These are phyloP conservation scores for Rachicladosporium sp. DNA, from an alignment of 2,329 filamentous ascomycete species.

Conservation along the genomic window DNA sequence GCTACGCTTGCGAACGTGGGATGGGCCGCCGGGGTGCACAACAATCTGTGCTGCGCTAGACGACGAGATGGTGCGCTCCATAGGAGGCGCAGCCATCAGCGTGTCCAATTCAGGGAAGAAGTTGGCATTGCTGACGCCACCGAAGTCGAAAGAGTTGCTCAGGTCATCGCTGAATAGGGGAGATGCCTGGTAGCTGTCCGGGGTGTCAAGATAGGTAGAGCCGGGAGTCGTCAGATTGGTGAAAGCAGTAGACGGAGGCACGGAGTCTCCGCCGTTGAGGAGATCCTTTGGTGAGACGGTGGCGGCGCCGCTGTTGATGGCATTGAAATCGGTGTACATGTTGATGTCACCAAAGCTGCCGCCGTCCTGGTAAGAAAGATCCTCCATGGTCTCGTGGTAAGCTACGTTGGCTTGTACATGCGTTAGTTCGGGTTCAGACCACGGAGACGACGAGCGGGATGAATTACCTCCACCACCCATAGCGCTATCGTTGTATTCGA, in stretches of 20 bases:
- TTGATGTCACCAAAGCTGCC: conserved; percentile 13
- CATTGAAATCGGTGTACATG: conserved; percentile 16
- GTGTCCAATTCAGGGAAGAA: conserved; percentile 50
- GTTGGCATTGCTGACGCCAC: conserved; percentile 4
- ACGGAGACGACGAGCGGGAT: conserved; percentile 10
- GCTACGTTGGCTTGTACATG: conserved; percentile 30
- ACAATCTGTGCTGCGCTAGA: conserved; percentile 25
- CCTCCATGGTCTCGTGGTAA: conserved; percentile 35
- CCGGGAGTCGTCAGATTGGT: conserved; percentile 73
- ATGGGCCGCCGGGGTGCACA: conserved; percentile 24
- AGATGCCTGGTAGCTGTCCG: conserved; percentile 65
- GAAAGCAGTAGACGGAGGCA: conserved; percentile 69
- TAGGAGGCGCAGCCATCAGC: conserved; percentile 17
- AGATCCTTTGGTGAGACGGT: conserved; percentile 82
- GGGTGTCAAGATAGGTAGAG: conserved; percentile 65
- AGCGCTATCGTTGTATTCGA: conserved; percentile 24
- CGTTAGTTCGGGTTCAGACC: conserved; percentile 14
- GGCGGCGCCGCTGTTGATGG: conserved; percentile 19
- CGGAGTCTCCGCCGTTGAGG: conserved; percentile 54
- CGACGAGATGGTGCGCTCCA: conserved; percentile 28
- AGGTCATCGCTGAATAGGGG: conserved; percentile 52
- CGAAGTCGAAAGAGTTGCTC: conserved; percentile 50
- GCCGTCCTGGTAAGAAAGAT: conserved; percentile 24
- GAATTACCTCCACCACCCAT: conserved; percentile 47
- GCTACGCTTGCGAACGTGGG: conserved; percentile 21